Evolutionary conservation across 176 grass and related monocot species (phyloP).

Genomic region (Raddia guianensis): DNA sequence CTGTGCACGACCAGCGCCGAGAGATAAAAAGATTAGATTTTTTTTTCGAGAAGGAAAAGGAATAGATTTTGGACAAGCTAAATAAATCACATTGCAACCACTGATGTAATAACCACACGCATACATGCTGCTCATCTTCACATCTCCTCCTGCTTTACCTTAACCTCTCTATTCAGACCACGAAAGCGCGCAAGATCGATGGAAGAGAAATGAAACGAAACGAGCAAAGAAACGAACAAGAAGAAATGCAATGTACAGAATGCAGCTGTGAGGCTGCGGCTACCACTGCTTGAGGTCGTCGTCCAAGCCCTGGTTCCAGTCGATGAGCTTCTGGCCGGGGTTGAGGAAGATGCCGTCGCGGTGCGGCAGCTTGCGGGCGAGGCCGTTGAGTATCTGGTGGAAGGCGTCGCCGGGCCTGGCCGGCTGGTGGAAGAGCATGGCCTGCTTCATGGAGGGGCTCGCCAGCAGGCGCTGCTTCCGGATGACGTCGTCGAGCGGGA

Average conservation of each 20-base stretch:
- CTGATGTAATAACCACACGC: background rate
- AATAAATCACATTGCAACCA: background rate
- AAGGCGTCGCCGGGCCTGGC: slow-evolving; percentile 61
- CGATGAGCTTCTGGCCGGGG: slow-evolving; percentile 47
- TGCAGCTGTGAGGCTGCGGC: background rate
- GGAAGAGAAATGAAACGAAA: background rate
- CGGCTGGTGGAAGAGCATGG: slow-evolving; percentile 73
- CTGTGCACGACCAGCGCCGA: no score
- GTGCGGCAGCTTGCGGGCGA: slow-evolving; percentile 71
- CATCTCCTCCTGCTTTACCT: background rate
- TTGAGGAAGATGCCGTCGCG: slow-evolving; percentile 42
- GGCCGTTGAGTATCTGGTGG: slow-evolving; percentile 67
- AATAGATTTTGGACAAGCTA: slow-evolving; percentile 6
- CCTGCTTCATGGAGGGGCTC: slow-evolving; percentile 61
- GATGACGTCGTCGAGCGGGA: slow-evolving; percentile 51
- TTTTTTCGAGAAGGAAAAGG: background rate
- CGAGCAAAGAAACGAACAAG: background rate
- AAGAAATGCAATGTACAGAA: background rate
- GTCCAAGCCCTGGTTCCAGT: slow-evolving; percentile 57
- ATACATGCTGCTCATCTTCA: background rate
- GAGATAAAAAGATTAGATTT: background rate
- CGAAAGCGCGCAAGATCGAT: background rate
- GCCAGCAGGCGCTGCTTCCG: slow-evolving; percentile 67
- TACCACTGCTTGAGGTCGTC: slow-evolving; percentile 63
- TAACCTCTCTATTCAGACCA: background rate